Base-by-base conservation (phyloP, 192 early-diverging fungal genomes). In the Dissophora globulifera region DNA sequence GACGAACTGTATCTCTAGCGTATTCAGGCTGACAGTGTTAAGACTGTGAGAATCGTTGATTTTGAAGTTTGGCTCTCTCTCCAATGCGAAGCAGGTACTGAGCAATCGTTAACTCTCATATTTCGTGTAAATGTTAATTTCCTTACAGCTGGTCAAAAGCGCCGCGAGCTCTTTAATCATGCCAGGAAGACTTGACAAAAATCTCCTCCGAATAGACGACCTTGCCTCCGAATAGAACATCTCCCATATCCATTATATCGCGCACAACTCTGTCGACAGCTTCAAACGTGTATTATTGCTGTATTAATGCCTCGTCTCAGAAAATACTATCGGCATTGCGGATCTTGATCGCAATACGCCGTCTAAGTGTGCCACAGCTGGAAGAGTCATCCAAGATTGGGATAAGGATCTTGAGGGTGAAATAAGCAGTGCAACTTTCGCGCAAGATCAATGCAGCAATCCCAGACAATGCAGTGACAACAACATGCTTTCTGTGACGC, bases 231-330 rank as follows among this genome's bases (percentile, higher is more conserved):
- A 65, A 69, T 6, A 38, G 52, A 12, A 59, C 38, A 23, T 53
- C 23, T 17, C 12, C 0, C 5, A n/a, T n/a, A 3, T 53, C 9
- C 17, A 69, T 56, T 6, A 76, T 51, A 33, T 81, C 57, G 16
- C 41, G 41, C 0, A 76, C 9, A 0, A 31, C 47, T 17, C 56
- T 33, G 20, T 66, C 51, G 15, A 81, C 65, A 22, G 56, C 50
- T 26, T 81, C 58, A 51, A 76, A 78, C 3, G 38, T 22, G 51
- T 62, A 38, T 0, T 23, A 32, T 31, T 62, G 53, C 9, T 35
- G 29, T 58, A 78, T 78, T 10, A 61, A 58, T n/a, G 57, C 55
- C 71, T 82, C 65, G 56, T 78, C 80, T 75, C 75, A 82, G 27
- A 82, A 25, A 29, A 82, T 74, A 6, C 59, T 16, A 1, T 41